Evolutionary conservation across 345 rosid genomes (phyloP).

Genomic region (Lagerstroemia speciosa): DNA sequence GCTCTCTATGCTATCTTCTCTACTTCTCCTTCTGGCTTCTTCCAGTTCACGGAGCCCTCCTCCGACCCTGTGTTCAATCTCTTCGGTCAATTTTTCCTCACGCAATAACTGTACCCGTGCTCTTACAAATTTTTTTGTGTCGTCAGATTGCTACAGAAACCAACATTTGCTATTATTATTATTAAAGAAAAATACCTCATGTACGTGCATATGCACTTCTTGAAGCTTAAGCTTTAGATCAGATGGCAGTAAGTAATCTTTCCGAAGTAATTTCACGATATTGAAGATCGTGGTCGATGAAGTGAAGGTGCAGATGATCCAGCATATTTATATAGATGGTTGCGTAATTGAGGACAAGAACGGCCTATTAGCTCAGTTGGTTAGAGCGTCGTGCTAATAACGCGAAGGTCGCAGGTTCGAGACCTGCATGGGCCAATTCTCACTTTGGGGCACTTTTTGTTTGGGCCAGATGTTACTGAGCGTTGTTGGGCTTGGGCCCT

Average conservation of each 20-base stretch:
- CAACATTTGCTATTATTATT: not conserved
- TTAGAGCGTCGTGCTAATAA: constrained; percentile 96
- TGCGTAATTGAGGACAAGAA: no score
- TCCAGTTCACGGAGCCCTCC: constrained; percentile 78
- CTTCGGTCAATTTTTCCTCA: constrained; percentile 90
- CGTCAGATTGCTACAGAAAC: constrained; percentile 77
- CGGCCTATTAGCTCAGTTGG: constrained; percentile 45
- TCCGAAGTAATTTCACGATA: not conserved
- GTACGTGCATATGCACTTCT: no score
- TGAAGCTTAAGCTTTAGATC: not conserved
- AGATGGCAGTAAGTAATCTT: not conserved
- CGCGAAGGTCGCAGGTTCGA: constrained; percentile 77
- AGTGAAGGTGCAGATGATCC: no score
- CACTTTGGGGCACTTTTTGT: no score
- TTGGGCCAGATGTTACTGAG: no score
- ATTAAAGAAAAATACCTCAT: not conserved
- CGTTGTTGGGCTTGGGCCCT: no score
- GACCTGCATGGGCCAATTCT: constrained; percentile 53
- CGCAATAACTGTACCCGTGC: constrained; percentile 89
- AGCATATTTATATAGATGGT: no score
- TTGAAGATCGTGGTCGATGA: not conserved
- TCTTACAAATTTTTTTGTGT: constrained; percentile 75
- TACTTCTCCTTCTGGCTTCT: constrained; percentile 67
- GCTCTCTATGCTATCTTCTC: not conserved
- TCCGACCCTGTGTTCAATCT: constrained; percentile 85